A percentile compares a stretch with the other conserved stretches of the same genome.
phyloP scores from a whole-genome alignment of 2,329 filamentous ascomycete species.

The Aspergillus pseudoviridinutans region DNA sequence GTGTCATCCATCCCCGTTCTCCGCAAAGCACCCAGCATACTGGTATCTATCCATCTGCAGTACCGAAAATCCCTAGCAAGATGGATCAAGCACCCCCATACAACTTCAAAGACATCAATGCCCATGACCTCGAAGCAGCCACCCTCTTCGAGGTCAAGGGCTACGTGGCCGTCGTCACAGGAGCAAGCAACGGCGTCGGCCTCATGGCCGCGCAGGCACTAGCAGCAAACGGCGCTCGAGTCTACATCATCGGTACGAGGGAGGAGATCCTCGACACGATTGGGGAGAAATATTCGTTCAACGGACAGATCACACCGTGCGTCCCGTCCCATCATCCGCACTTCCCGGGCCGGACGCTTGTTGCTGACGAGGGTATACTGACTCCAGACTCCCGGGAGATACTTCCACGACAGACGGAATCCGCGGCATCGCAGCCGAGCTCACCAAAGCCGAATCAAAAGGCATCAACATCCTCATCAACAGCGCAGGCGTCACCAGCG shows the following conservation, averaged over 20 bases:
- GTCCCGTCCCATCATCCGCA: conserved; percentile 9
- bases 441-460: conserved; percentile 49
- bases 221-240: conserved; percentile 46
- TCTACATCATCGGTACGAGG: conserved; percentile 47
- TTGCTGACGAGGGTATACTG: neutral
- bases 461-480: conserved; percentile 48
- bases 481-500: conserved; percentile 45
- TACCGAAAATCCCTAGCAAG: neutral
- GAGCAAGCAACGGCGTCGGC: conserved; percentile 45
- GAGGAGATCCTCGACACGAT: conserved; percentile 44
- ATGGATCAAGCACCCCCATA: conserved; percentile 8
- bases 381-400: conserved; percentile 41
- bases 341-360: neutral
- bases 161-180: conserved; percentile 41
- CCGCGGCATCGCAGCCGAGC: conserved; percentile 46
- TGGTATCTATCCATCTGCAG: neutral
- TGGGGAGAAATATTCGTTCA: conserved; percentile 43
- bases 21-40: neutral
- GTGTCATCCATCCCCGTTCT: neutral
- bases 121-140: conserved; percentile 20
- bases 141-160: conserved; percentile 29
- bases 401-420: conserved; percentile 51
- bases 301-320: conserved; percentile 43
- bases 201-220: conserved; percentile 47
- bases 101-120: neutral